phyloP scores from a whole-genome alignment of 2,329 filamentous ascomycete species.

The Zasmidium cellare region DNA sequence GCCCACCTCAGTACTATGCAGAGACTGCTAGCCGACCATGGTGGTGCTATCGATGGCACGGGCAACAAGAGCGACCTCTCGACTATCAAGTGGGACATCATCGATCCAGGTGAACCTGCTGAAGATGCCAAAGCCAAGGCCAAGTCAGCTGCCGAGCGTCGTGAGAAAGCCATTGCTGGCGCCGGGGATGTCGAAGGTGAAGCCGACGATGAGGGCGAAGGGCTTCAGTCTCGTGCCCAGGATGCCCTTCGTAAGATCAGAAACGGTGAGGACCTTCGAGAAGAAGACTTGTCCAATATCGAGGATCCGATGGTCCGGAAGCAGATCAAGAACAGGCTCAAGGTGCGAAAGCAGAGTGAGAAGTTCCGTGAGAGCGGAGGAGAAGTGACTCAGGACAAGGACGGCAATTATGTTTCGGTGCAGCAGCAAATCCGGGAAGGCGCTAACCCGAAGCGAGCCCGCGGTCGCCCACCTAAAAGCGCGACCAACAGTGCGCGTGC shows the following conservation, averaged over 20 bases:
- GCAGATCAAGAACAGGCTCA: slow-evolving; percentile 2
- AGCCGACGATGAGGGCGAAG: slow-evolving; percentile 25
- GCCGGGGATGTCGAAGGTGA: slow-evolving; percentile 24
- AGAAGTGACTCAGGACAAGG: not conserved
- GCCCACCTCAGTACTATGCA: slow-evolving; percentile 52
- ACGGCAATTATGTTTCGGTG: not conserved
- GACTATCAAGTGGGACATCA: slow-evolving; percentile 62
- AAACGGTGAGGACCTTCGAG: not conserved
- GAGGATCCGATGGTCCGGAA: slow-evolving; percentile 3
- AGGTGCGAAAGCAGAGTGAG: not conserved
- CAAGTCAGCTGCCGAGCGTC: slow-evolving; percentile 9
- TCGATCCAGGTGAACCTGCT: slow-evolving; percentile 57
- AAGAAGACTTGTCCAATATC: not conserved
- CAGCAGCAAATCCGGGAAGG: slow-evolving; percentile 7
- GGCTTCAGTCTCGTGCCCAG: not conserved
- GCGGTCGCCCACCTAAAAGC: slow-evolving; percentile 11
- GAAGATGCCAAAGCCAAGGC: slow-evolving; percentile 20
- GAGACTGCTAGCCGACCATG: slow-evolving; percentile 40
- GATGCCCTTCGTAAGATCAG: slow-evolving; percentile 6
- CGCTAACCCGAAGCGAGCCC: not conserved
- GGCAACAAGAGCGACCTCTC: slow-evolving; percentile 49
- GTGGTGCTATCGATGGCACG: slow-evolving; percentile 38
- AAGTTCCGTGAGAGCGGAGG: not conserved
- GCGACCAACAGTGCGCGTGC: slow-evolving; percentile 2
- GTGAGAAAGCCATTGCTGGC: not conserved